Percentiles rank a stretch among this genome's conserved stretches.
Conservation (phyloP, 2,329 filamentous ascomycete species). For the Cercospora zeae-maydis region DNA sequence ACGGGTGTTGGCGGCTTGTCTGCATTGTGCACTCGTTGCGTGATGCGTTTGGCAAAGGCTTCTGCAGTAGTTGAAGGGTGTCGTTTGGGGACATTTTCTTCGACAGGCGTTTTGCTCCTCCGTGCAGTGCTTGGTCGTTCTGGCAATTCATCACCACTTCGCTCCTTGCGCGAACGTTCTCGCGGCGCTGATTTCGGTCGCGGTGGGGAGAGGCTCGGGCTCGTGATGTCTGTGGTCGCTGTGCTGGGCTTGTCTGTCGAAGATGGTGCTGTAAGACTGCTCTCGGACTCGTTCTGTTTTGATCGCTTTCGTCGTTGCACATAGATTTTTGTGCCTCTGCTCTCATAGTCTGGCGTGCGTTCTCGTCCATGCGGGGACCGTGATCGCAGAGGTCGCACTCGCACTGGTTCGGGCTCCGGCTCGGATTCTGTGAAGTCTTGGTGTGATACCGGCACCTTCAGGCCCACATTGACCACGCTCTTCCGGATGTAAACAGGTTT, state of each 20-base stretch:
- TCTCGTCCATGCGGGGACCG: constrained; percentile 24
- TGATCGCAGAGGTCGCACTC: constrained; percentile 27
- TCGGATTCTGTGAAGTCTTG: constrained; percentile 33
- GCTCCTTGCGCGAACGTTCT: constrained; percentile 9
- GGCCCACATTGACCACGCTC: constrained; percentile 33
- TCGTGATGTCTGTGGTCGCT: constrained; percentile 32
- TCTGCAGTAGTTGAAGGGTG: constrained; percentile 24
- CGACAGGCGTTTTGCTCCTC: constrained; percentile 16
- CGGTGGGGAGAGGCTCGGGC: constrained; percentile 27
- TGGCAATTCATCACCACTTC: constrained; percentile 16
- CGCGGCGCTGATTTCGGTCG: constrained; percentile 23
- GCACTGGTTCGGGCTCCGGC: constrained; percentile 22
- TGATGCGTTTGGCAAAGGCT: constrained; percentile 25
- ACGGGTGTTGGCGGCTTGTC: constrained; percentile 21
- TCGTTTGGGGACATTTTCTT: constrained; percentile 11
- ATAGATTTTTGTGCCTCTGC: constrained; percentile 35
- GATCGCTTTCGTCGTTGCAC: constrained; percentile 32
- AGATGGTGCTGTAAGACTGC: constrained; percentile 31
- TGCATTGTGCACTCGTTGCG: constrained; percentile 21
- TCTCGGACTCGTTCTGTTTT: constrained; percentile 26
- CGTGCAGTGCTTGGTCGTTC: constrained; percentile 11
- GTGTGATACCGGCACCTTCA: constrained; percentile 35
- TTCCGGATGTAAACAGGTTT: constrained; percentile 32
- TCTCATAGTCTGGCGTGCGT: constrained; percentile 32
- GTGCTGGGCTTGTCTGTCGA: constrained; percentile 31